Conservation (phyloP, 306 rosid genomes). For the Potentilla sterilis region DNA sequence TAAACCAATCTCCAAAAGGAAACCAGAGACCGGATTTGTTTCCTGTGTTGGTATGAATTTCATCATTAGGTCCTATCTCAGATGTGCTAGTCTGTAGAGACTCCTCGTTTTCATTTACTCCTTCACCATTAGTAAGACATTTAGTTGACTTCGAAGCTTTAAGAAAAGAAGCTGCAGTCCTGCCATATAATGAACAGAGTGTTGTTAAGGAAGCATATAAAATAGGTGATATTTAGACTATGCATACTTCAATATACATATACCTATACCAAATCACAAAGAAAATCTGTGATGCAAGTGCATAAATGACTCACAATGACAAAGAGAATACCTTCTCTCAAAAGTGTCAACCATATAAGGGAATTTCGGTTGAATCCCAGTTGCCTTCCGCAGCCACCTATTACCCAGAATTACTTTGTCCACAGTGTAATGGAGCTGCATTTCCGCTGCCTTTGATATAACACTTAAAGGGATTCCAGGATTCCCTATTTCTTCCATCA, state of each 20-base stretch:
- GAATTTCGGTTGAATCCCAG: conserved; percentile 92
- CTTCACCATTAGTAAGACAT: conserved; percentile 36
- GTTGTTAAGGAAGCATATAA: conserved; percentile 8
- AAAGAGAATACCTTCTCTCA: conserved; percentile 70
- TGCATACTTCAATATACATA: too few relatives aligned
- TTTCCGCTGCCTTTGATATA: conserved; percentile 88
- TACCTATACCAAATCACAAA: too few relatives aligned
- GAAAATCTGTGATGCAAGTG: background rate
- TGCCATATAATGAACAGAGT: conserved; percentile 39
- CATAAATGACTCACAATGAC: conserved; percentile 1
- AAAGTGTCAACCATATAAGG: conserved; percentile 96
- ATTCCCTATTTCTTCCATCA: conserved; percentile 85
- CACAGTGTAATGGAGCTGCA: conserved; percentile 80
- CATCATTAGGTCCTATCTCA: conserved; percentile 31
- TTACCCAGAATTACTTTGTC: conserved; percentile 84
- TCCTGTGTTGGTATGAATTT: conserved; percentile 28
- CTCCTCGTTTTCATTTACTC: conserved; percentile 33
- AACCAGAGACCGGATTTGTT: conserved; percentile 33
- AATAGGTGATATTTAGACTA: too few relatives aligned
- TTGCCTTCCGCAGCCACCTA: conserved; percentile 91
- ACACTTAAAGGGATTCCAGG: conserved; percentile 90
- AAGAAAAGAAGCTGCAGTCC: conserved; percentile 77
- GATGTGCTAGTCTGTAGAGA: conserved; percentile 34
- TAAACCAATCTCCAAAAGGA: conserved; percentile 61
- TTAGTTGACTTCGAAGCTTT: conserved; percentile 49